Base-by-base conservation (phyloP, 2,329 filamentous ascomycete genomes). In the Epichloe amarillans region DNA sequence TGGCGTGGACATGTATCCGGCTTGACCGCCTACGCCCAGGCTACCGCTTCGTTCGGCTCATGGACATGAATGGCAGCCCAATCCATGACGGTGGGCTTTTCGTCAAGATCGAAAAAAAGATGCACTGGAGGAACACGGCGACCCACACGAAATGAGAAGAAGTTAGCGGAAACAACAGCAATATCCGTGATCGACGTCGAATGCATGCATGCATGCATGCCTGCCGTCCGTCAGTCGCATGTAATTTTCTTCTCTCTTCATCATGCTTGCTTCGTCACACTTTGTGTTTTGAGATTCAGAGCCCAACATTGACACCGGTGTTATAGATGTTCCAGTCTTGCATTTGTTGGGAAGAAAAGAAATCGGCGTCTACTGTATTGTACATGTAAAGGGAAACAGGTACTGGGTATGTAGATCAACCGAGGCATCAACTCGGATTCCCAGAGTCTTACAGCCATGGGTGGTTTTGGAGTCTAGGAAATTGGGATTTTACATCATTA, bases 1-100 rank as follows among this genome's bases (percentile, higher is more conserved):
- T 75, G 26, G 74, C 72, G 10, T 81, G 77, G 77, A 74, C 77
- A 26, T 80, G 77, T 58, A 73, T 80, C 59, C 75, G 78, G 3
- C 72, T 82, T 12, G 77, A 80, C 62, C 74, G 77, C 39, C 69
- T 82, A 2, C 72, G 69, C 45, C 64, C 64, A 45, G 78, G 78
- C 17, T 80, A 78, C 62, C 73, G 78, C 43, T 75, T 79, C 54
- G 64, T 82, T 48, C 64, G 67, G 39, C 68, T 82, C 43, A 62
- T 72, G 56, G 71, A 79, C 52, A 63, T 64, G 21, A 65, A 68
- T 26, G 73, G 75, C 17, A 63, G 67, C 44, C 64, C 66, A 12
- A 70, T 74, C 23, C 59, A 66, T 5, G 73, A 72, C 49, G 69
- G 69, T 10, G 71, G 73, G 56, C 61, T 82, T 46, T 65, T 80